A percentile compares a stretch with the other conserved stretches of the same genome.
Conservation (phyloP, 768 basidiomycete species). For the Lentinula sp. region DNA sequence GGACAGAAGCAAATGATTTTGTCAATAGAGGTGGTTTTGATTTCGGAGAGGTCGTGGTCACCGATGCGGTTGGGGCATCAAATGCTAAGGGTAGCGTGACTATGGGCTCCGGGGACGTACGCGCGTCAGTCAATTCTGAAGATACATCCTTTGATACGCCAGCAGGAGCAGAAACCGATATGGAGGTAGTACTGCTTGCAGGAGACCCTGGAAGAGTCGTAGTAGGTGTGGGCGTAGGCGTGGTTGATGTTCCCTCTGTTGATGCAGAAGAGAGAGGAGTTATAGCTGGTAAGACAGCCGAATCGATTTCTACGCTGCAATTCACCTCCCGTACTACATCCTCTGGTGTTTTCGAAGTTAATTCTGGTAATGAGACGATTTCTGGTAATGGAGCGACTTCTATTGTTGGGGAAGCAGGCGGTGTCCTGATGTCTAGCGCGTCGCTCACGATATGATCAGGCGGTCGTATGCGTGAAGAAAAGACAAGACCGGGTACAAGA, state of each 20-base stretch:
- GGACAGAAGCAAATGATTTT: constrained; percentile 75
- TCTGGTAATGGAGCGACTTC: constrained; percentile 7
- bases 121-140: background rate
- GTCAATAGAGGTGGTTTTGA: constrained; percentile 29
- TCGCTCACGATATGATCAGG: constrained; percentile 50
- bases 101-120: background rate
- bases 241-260: constrained; percentile 39
- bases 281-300: background rate
- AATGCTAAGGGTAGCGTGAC: constrained; percentile 7
- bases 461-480: constrained; percentile 58
- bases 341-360: constrained; percentile 7
- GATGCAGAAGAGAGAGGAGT: constrained; percentile 15
- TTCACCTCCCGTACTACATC: background rate
- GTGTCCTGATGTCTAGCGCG: constrained; percentile 40
- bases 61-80: constrained; percentile 6
- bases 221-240: constrained; percentile 43
- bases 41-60: constrained; percentile 15
- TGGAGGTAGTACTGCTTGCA: constrained; percentile 13
- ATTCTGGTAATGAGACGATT: background rate
- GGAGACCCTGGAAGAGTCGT: constrained; percentile 33
- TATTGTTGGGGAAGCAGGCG: background rate
- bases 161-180: constrained; percentile 1
- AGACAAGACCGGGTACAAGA: constrained; percentile 63
- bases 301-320: background rate
- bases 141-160: background rate